Evolutionary conservation across 495 filamentous ascomycete species (phyloP).

Genomic region (Trichoderma parareesei): DNA sequence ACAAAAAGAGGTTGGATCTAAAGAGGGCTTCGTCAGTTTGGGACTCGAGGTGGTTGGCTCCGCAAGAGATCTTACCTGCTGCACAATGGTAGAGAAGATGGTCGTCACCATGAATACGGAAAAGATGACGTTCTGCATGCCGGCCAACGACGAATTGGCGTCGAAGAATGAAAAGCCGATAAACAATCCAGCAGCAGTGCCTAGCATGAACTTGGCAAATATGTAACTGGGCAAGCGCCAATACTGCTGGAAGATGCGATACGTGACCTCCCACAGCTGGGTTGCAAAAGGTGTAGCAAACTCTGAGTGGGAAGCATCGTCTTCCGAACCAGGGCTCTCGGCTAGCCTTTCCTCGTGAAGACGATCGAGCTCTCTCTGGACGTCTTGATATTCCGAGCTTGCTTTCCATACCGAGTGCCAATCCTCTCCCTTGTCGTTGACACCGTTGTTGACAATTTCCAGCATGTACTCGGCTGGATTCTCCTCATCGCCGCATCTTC

Average conservation of each 20-base stretch:
- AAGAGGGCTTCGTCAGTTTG: neutral
- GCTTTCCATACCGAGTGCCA: conserved; percentile 65
- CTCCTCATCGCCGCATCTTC: conserved; percentile 35
- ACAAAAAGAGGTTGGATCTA: conserved; percentile 62
- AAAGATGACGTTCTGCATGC: conserved; percentile 59
- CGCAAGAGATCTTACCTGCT: conserved; percentile 31
- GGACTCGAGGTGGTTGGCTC: neutral
- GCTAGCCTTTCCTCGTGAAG: conserved; percentile 12
- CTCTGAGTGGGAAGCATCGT: conserved; percentile 37
- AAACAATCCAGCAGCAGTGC: conserved; percentile 56
- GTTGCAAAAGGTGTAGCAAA: conserved; percentile 47
- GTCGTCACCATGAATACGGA: conserved; percentile 67
- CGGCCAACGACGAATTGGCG: conserved; percentile 46
- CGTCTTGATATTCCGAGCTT: conserved; percentile 46
- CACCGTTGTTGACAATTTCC: conserved; percentile 28
- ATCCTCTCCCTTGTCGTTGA: conserved; percentile 35
- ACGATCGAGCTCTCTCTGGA: conserved; percentile 53
- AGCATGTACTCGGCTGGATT: conserved; percentile 56
- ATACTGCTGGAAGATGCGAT: conserved; percentile 77
- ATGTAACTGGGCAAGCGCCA: conserved; percentile 55
- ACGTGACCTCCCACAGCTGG: conserved; percentile 47
- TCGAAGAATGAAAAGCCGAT: conserved; percentile 61
- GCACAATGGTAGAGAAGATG: conserved; percentile 52
- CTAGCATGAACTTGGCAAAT: conserved; percentile 50
- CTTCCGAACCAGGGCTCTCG: conserved; percentile 11